These are phyloP conservation scores for Fomitopsis palustris DNA, from an alignment of 1,284 basidiomycete genomes.

Conservation along the genomic window DNA sequence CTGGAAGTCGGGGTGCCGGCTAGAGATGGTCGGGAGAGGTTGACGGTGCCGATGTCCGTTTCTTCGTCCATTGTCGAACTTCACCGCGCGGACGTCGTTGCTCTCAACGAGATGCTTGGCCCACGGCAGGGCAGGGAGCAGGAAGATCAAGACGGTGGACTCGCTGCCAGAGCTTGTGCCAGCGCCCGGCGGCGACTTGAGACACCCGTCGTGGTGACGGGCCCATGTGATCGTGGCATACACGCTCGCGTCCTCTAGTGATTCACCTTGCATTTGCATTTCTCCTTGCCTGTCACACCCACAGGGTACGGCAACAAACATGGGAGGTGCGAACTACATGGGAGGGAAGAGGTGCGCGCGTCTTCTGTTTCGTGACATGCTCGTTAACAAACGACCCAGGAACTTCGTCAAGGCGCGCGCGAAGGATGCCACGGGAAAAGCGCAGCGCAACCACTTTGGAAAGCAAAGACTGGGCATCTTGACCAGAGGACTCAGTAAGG, in stretches of 20 bases:
- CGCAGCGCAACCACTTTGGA: constrained; percentile 54
- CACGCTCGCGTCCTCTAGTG: background rate
- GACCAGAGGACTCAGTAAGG: constrained; percentile 31
- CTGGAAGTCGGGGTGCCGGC: constrained; percentile 13
- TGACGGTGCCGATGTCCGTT: constrained; percentile 28
- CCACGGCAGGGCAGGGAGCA: too few relatives aligned
- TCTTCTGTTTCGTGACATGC: background rate
- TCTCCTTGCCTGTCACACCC: background rate
- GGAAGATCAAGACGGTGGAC: too few relatives aligned
- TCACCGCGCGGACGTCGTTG: too few relatives aligned
- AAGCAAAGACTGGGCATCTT: constrained; percentile 51
- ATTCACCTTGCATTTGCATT: background rate
- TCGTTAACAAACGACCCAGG: constrained; percentile 34
- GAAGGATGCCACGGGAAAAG: constrained; percentile 45
- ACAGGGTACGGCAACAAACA: constrained; percentile 16
- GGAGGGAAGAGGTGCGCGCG: constrained; percentile 48
- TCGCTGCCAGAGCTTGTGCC: background rate
- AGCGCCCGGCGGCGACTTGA: background rate
- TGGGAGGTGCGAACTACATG: constrained; percentile 61
- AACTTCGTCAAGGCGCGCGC: constrained; percentile 51
- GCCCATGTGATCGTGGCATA: background rate
- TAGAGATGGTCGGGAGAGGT: constrained; percentile 18
- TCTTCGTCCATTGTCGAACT: constrained; percentile 12
- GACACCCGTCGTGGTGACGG: background rate
- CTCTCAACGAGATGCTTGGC: too few relatives aligned